Base-by-base conservation (phyloP, 2,329 filamentous ascomycete species). In the Phialocephala subalpina region DNA sequence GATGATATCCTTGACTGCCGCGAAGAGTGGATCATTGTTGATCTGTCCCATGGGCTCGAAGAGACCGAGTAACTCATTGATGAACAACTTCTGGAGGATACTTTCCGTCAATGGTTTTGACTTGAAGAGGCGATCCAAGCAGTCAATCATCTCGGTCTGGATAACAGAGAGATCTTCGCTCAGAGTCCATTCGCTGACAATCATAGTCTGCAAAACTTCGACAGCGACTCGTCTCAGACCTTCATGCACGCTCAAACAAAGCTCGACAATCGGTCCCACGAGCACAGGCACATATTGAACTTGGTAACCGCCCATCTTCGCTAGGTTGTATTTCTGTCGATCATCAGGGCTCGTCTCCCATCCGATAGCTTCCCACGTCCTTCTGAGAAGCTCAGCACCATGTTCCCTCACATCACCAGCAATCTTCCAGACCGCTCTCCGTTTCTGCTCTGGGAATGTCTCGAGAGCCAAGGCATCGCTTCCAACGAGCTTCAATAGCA, bases 361-460 rank as follows among this genome's bases (percentile, higher is more conserved):
- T 14, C 97, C 96, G 68, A 99, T 97, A 20, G 94, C 92, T 76
- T 97, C 93, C 96, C 96, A 99, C 6, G 92, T 95, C 33, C 88
- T 87, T 67, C 91, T 88, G 38, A 99, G 82, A 9, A 99, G 83
- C 59, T 95, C 92, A 3, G 96, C 95, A 18, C 97, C 96, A 70
- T 93, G 87, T 77, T 98, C 94, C 63, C 96, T 87, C 59, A 99
- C 93, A 79, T 99, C 97, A 6, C 96, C 96, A 3, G 95, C 96
- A 76, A 99, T 97, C 81, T 98, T 99, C 96, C 97, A 99, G 1
- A 98, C 95, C 0, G 96, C 95, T 63, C 96, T 85, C 55, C 96
- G 86, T 81, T 98, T 99, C 80, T 99, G 96, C 78, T 99, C 97
- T 0, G 96, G 94, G 76, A 97, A 98, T 0, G 94, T 97, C 77